Conservation (phyloP, 257 asterid genomes). For the Cinchona pubescens region DNA sequence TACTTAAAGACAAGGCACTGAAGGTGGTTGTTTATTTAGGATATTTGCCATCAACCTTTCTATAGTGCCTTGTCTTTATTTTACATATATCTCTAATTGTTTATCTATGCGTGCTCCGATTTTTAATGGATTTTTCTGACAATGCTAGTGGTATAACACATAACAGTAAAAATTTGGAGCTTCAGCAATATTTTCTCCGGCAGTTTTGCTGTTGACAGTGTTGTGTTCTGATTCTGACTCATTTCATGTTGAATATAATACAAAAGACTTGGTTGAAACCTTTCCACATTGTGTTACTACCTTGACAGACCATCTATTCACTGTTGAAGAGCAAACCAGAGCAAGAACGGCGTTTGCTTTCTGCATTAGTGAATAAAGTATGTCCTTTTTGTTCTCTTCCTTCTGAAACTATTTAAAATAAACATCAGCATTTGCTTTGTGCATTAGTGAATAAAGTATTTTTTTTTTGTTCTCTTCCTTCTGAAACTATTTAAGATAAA, state of each 20-base stretch:
- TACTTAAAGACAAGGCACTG: conserved; percentile 81
- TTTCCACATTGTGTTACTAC: conserved; percentile 4
- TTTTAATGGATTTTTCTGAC: neutral
- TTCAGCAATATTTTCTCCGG: neutral
- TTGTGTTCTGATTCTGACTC: neutral
- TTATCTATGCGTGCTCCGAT: neutral
- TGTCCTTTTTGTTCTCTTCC: neutral
- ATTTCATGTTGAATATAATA: neutral
- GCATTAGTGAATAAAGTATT: conserved; percentile 85
- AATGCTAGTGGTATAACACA: neutral
- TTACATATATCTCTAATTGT: neutral
- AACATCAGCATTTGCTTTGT: conserved; percentile 73
- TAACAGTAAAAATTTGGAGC: neutral
- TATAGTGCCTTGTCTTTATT: no score
- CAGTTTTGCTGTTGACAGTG: conserved; percentile 1
- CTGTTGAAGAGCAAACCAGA: conserved; percentile 90
- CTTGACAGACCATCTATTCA: conserved; percentile 56
- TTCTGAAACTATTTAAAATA: conserved; percentile 12
- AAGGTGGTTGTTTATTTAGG: conserved; percentile 50
- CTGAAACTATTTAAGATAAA: conserved; percentile 5
- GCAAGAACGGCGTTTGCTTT: conserved; percentile 83
- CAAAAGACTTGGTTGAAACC: neutral
- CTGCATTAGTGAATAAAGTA: conserved; percentile 90
- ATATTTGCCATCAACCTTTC: neutral
- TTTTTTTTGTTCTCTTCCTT: neutral